Conservation (phyloP, 2,329 filamentous ascomycete species). For the Ophiostoma piceae region DNA sequence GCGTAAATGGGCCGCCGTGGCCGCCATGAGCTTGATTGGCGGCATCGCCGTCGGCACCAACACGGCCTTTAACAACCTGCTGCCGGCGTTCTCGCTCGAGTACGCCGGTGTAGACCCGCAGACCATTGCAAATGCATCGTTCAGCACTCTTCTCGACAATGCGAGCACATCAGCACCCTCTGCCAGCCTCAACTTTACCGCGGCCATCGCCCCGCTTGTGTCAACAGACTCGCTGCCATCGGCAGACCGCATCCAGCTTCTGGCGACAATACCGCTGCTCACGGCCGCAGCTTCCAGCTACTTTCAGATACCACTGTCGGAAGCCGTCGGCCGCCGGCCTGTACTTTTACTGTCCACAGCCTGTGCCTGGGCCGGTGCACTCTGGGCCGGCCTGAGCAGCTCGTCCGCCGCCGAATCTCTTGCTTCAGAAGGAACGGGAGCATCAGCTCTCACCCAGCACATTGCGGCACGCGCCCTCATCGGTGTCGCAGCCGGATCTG, state of each 20-base stretch:
- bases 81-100: constrained; percentile 35
- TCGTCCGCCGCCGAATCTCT: background rate
- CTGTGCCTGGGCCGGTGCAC: constrained; percentile 35
- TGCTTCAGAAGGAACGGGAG: constrained; percentile 25
- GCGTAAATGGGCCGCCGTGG: constrained; percentile 34
- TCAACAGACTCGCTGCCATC: constrained; percentile 27
- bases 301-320: constrained; percentile 38
- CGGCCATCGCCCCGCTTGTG: background rate
- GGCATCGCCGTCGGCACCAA: constrained; percentile 32
- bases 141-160: constrained; percentile 16
- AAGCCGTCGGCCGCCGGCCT: constrained; percentile 36
- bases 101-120: constrained; percentile 35
- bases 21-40: constrained; percentile 31
- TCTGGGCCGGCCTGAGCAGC: constrained; percentile 34
- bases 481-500: constrained; percentile 36
- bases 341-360: constrained; percentile 35
- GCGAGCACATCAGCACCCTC: background rate
- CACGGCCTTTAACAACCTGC: constrained; percentile 32
- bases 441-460: constrained; percentile 27
- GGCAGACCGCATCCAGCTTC: constrained; percentile 30
- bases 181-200: background rate
- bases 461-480: constrained; percentile 35
- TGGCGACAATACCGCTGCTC: constrained; percentile 35
- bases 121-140: constrained; percentile 31
- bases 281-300: constrained; percentile 36